Percentiles rank a stretch among this genome's conserved stretches.
These are phyloP conservation scores for Penicillium angulare DNA, from an alignment of 495 filamentous ascomycete genomes.

Conservation along the genomic window DNA sequence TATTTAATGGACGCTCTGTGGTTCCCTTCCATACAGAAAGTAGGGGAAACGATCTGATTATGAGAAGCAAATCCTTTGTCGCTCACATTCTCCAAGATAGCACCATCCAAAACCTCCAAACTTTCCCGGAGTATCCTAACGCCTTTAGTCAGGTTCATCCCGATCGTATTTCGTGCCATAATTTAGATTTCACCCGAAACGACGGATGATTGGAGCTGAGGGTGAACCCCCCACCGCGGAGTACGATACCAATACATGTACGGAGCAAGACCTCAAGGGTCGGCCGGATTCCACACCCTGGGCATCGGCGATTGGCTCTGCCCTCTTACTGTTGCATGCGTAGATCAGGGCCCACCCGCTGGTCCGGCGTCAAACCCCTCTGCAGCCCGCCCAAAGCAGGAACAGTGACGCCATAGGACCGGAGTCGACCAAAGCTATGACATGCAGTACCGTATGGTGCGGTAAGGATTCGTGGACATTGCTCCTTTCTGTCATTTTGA, in stretches of 20 bases:
- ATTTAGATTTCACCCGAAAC: slow-evolving; percentile 3
- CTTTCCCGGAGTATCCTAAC: slow-evolving; percentile 4
- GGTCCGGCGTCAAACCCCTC: slow-evolving; percentile 20
- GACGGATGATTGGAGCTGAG: neutral
- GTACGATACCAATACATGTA: slow-evolving; percentile 14
- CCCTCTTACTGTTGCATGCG: slow-evolving; percentile 10
- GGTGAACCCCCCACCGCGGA: neutral
- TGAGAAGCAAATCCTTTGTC: neutral
- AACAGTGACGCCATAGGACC: slow-evolving; percentile 26
- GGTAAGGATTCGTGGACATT: slow-evolving; percentile 4
- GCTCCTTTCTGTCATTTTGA: neutral
- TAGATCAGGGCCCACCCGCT: slow-evolving; percentile 28
- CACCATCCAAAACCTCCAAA: neutral
- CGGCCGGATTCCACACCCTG: slow-evolving; percentile 13
- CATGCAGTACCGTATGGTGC: slow-evolving; percentile 17
- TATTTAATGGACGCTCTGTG: too few relatives aligned
- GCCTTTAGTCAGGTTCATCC: slow-evolving; percentile 19
- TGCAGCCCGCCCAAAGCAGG: slow-evolving; percentile 30
- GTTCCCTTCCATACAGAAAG: too few relatives aligned
- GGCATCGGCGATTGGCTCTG: slow-evolving; percentile 5
- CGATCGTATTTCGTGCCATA: slow-evolving; percentile 13
- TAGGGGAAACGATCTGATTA: too few relatives aligned
- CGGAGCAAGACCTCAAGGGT: neutral
- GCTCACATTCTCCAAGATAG: neutral
- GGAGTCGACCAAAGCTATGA: slow-evolving; percentile 21